Evolutionary conservation across 169 alveolate genomes (phyloP).

Genomic region (Cryptosporidium canis): DNA sequence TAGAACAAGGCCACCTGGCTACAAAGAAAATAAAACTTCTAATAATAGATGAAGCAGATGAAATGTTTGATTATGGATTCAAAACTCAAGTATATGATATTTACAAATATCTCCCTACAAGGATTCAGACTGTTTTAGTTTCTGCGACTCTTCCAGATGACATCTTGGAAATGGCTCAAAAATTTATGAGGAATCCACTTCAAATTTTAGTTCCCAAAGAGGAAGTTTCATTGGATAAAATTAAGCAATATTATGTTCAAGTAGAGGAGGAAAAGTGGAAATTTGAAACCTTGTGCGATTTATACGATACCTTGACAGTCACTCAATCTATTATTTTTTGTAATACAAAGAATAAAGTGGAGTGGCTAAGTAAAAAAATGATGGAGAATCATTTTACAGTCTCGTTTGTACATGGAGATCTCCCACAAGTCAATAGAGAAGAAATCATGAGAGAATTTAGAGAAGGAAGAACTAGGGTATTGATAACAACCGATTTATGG

Average conservation of each 20-base stretch:
- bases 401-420: slow-evolving; percentile 96
- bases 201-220: slow-evolving; percentile 97
- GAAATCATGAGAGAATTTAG: slow-evolving; percentile 96
- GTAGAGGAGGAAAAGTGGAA: slow-evolving; percentile 99
- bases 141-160: slow-evolving; percentile 99
- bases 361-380: slow-evolving; percentile 97
- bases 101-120: slow-evolving; percentile 95
- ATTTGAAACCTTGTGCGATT: slow-evolving; percentile 97
- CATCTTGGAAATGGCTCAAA: slow-evolving; percentile 94
- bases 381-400: slow-evolving; percentile 96
- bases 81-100: slow-evolving; percentile 97
- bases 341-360: slow-evolving; percentile 95
- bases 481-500: slow-evolving; percentile 98
- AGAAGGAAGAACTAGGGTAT: slow-evolving; percentile 94
- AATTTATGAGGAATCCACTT: slow-evolving; percentile 98
- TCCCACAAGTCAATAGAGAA: slow-evolving; percentile 97
- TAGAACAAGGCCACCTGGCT: slow-evolving; percentile 93
- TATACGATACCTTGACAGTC: slow-evolving; percentile 96
- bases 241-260: slow-evolving; percentile 96
- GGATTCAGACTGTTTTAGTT: slow-evolving; percentile 95
- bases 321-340: slow-evolving; percentile 99
- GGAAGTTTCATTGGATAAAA: slow-evolving; percentile 97
- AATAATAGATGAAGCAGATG: slow-evolving; percentile 99
- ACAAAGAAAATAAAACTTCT: slow-evolving; percentile 94
- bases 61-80: slow-evolving; percentile 97